Percentiles rank a stretch among this genome's conserved stretches.
Conservation (phyloP, 1,139 yeast genomes). For the Yamadazyma mexicana region DNA sequence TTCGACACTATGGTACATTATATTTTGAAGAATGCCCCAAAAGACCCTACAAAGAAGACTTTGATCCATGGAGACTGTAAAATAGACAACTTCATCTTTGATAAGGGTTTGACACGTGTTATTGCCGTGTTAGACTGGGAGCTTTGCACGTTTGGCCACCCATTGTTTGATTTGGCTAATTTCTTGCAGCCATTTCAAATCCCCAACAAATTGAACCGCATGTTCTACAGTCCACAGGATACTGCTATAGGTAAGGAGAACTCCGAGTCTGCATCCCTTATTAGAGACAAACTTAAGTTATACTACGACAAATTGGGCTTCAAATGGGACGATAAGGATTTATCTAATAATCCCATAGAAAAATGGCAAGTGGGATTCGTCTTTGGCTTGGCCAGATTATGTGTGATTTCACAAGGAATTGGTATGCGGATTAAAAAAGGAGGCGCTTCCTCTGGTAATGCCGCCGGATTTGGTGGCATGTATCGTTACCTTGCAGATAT, state of each 20-base stretch:
- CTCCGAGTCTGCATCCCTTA: conserved; percentile 24
- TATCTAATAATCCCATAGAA: conserved; percentile 39
- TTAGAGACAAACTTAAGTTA: conserved; percentile 26
- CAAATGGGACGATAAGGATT: conserved; percentile 35
- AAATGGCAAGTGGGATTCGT: conserved; percentile 59
- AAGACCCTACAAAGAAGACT: conserved; percentile 46
- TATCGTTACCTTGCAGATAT: conserved; percentile 47
- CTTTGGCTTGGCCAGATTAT: conserved; percentile 57
- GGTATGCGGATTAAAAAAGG: conserved; percentile 61
- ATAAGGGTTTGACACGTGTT: conserved; percentile 49
- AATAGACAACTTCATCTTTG: conserved; percentile 61
- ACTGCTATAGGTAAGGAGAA: conserved; percentile 38
- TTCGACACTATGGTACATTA: conserved; percentile 46
- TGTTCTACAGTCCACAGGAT: conserved; percentile 30
- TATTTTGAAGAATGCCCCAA: conserved; percentile 43
- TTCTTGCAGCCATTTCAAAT: conserved; percentile 58
- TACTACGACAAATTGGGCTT: conserved; percentile 31
- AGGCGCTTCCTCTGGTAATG: conserved; percentile 60
- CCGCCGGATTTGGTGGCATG: conserved; percentile 43
- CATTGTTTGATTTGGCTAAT: conserved; percentile 63
- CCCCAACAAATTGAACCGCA: conserved; percentile 35
- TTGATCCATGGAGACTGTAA: conserved; percentile 71
- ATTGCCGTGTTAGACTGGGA: conserved; percentile 71
- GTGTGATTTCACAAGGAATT: conserved; percentile 68
- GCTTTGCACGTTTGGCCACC: conserved; percentile 67